Evolutionary conservation across 371 early-diverging fungal genomes (phyloP), one percentile per base, ranked within the genome.

Genomic region (Chytridium lagenaria): DNA sequence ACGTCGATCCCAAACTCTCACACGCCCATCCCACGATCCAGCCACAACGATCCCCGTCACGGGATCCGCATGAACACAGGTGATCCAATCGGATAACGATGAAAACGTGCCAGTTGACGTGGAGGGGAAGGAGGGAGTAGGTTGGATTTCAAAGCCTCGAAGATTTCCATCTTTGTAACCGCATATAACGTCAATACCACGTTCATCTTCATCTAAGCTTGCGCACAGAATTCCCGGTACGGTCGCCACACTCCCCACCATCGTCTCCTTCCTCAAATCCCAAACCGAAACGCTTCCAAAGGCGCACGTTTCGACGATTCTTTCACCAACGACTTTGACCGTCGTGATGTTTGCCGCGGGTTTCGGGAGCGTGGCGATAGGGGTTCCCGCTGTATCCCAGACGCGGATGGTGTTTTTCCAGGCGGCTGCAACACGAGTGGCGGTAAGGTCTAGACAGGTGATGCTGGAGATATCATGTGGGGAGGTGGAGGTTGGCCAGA

Each of bases 161-260:
- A 74, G n/a, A 36, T 74, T 74, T 37, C 75, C 75, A 55, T 74
- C 75, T 40, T 74, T 74, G 36, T 69, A 74, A 15, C 75, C 75
- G 59, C 75, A 74, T 23, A 74, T n/a, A 12, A 74, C 23, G 36
- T 69, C 39, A 30, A 22, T 1, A 12, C 22, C 70, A 33, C 31
- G 31, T 59, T 31, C 72, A 22, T 31, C 57, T 68, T 59, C 68
- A 44, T 37, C 3, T 5, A 67, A 59, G 36, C 44, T 39, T n/a
- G n/a, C n/a, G 55, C n/a, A 64, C 70, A 44, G 71, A 31, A 74
- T 64, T 15, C 75, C 75, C 19, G 66, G 28, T 1, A 49, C 63
- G 15, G 75, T 74, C 23, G 50, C 57, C 39, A 73, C 36, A 19
- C 39, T 19, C 2, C 68, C 73, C 2, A 73, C 15, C n/a, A n/a